Evolutionary conservation across 2,329 filamentous ascomycete species (phyloP).

Genomic region (Fusarium marasasianum): DNA sequence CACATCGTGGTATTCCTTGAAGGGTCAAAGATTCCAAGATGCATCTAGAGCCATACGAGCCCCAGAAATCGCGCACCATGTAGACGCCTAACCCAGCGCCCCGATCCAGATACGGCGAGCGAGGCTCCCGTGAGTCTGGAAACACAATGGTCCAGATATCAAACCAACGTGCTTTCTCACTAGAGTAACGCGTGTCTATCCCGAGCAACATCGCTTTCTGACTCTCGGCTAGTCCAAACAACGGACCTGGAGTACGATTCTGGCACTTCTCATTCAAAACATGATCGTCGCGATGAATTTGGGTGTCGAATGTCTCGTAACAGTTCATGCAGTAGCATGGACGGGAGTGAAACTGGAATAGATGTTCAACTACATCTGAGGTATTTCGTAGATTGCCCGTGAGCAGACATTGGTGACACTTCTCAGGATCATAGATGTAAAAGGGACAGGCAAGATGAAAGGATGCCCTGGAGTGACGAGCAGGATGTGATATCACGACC

Average conservation of each 20-base stretch:
- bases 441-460: slow-evolving; percentile 1
- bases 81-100: neutral
- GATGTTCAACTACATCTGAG: neutral
- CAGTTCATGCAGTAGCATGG: neutral
- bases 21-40: neutral
- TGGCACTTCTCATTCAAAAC: neutral
- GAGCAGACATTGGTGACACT: neutral
- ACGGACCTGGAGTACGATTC: neutral
- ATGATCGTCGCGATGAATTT: neutral
- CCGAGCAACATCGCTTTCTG: neutral
- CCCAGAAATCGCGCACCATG: neutral
- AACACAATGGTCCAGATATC: neutral
- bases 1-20: neutral
- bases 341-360: neutral
- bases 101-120: neutral
- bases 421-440: neutral
- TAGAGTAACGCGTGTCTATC: neutral
- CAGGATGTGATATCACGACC: neutral
- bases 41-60: neutral
- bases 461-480: neutral
- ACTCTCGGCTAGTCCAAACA: neutral
- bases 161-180: neutral
- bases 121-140: neutral
- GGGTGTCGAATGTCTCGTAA: neutral
- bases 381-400: neutral